Conservation (phyloP, 2,329 filamentous ascomycete species). For the Teratosphaeria viscida region DNA sequence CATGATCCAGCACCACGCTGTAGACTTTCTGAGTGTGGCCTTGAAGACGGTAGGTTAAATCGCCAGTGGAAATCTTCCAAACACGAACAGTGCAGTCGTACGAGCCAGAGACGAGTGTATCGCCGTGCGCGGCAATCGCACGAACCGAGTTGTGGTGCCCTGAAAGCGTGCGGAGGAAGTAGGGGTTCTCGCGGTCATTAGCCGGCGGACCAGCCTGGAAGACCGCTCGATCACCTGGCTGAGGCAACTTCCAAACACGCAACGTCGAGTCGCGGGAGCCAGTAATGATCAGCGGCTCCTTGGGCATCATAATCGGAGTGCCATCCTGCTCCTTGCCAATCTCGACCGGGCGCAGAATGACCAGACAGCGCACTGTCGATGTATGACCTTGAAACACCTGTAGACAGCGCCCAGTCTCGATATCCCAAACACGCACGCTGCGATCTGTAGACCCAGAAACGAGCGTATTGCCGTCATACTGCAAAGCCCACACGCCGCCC, state of each 20-base stretch:
- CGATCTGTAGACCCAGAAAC: constrained; percentile 95
- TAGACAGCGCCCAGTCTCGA: constrained; percentile 81
- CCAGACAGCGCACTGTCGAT: constrained; percentile 88
- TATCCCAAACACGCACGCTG: constrained; percentile 99
- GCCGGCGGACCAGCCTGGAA: constrained; percentile 68
- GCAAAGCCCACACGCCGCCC: constrained; percentile 92
- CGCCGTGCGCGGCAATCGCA: constrained; percentile 86
- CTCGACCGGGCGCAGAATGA: constrained; percentile 81
- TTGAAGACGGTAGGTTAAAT: constrained; percentile 69
- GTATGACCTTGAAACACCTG: constrained; percentile 97
- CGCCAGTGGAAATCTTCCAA: constrained; percentile 94
- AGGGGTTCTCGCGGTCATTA: constrained; percentile 74
- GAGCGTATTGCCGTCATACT: constrained; percentile 89
- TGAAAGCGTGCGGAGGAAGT: constrained; percentile 77
- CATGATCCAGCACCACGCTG: constrained; percentile 86
- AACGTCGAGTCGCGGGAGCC: constrained; percentile 91
- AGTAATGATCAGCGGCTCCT: constrained; percentile 92
- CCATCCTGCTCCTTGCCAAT: constrained; percentile 63
- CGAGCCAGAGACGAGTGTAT: constrained; percentile 93
- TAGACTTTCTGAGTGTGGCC: constrained; percentile 93
- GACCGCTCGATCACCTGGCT: constrained; percentile 64
- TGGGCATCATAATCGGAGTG: constrained; percentile 71
- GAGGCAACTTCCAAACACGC: constrained; percentile 86
- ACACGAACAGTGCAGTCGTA: constrained; percentile 93
- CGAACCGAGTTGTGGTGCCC: constrained; percentile 91